Conservation (phyloP, 208 protist genomes). For the Leishmania arabica region DNA sequence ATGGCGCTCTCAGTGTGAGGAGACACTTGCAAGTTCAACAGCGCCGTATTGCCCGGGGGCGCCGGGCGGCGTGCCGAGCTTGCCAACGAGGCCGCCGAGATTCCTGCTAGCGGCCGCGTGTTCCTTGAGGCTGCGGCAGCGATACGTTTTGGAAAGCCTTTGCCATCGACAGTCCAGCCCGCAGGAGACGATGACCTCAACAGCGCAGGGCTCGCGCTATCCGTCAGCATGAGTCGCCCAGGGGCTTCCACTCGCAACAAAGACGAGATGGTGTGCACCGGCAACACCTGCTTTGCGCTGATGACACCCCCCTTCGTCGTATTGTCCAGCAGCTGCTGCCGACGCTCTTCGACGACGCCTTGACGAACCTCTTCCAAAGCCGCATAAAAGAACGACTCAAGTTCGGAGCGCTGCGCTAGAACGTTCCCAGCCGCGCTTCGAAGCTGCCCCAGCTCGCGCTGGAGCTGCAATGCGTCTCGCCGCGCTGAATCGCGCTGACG, state of each 20-base stretch:
- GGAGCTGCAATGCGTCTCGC: slow-evolving; percentile 43
- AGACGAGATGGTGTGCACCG: slow-evolving; percentile 35
- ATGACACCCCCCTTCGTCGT: background rate
- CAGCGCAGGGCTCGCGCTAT: slow-evolving; percentile 2
- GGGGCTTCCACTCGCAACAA: slow-evolving; percentile 52
- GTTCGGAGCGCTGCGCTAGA: slow-evolving; percentile 70
- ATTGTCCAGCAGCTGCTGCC: slow-evolving; percentile 15
- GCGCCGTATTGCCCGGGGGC: background rate
- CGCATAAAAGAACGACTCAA: slow-evolving; percentile 88
- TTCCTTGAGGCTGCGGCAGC: background rate
- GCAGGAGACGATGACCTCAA: background rate
- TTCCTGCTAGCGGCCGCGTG: background rate
- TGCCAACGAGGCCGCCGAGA: background rate
- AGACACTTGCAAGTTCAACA: background rate
- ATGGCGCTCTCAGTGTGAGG: background rate
- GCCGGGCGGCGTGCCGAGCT: background rate
- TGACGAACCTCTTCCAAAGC: slow-evolving; percentile 78
- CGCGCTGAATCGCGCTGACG: slow-evolving; percentile 65
- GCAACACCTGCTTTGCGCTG: background rate
- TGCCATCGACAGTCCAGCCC: slow-evolving; percentile 16
- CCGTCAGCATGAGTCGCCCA: slow-evolving; percentile 47
- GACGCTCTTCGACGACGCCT: slow-evolving; percentile 63
- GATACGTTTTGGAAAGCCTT: slow-evolving; percentile 23
- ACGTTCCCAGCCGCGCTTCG: slow-evolving; percentile 56
- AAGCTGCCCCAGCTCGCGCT: slow-evolving; percentile 63